phyloP scores from a whole-genome alignment of 768 basidiomycete genomes.

The Goffeauzyma gilvescens region DNA sequence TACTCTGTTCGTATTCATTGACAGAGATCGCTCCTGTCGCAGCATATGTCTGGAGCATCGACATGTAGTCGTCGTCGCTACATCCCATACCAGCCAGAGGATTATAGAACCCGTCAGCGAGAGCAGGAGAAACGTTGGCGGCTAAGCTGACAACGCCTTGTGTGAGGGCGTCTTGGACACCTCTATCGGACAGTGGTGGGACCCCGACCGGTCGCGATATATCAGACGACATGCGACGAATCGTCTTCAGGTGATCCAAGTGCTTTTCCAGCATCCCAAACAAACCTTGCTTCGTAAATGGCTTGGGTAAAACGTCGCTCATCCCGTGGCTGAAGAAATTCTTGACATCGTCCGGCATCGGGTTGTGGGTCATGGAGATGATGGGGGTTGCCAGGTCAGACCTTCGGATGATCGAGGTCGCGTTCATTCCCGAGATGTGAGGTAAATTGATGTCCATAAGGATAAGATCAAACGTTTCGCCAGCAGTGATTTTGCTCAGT shows the following conservation, averaged over 20 bases:
- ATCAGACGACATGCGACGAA: conserved; percentile 49
- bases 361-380: conserved; percentile 97
- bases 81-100: too few species aligned
- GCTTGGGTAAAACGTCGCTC: conserved; percentile 93
- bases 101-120: too few species aligned
- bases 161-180: conserved; percentile 26
- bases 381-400: conserved; percentile 92
- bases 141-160: too few species aligned
- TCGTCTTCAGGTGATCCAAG: conserved; percentile 64
- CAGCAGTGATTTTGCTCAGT: conserved; percentile 87
- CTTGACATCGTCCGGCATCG: conserved; percentile 42
- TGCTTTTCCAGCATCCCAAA: conserved; percentile 93
- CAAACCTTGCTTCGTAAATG: conserved; percentile 84
- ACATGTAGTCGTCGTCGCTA: too few species aligned
- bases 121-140: too few species aligned
- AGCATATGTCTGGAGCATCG: too few species aligned
- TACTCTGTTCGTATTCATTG: too few species aligned
- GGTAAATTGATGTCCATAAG: conserved; percentile 91
- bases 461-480: conserved; percentile 88
- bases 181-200: conserved; percentile 35
- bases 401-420: conserved; percentile 79
- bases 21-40: too few species aligned
- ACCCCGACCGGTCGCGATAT: conserved; percentile 50
- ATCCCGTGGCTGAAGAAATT: conserved; percentile 41
- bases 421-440: conserved; percentile 37